Base-by-base conservation (phyloP, 2,329 filamentous ascomycete genomes). In the Karstenula rhodostoma region DNA sequence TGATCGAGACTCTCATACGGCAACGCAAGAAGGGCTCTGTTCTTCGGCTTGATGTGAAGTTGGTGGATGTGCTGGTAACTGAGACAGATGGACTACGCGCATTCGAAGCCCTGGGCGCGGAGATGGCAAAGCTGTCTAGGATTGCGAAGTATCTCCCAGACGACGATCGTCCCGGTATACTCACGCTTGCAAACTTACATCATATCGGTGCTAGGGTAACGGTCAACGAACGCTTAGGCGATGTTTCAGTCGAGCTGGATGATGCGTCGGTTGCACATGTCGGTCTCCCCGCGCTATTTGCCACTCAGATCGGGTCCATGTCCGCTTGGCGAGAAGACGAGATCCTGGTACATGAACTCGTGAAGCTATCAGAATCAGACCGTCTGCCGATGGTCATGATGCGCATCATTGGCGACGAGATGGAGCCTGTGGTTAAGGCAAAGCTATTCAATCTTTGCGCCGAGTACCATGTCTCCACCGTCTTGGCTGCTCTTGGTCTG, bases 111-210 rank as follows among this genome's bases (percentile, higher is more conserved):
- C 84, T 99, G 9, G 89, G 86, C 0, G 89, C 91, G 64, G 95
- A 99, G 70, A 76, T 98, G 51, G 85, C 90, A 6, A 92, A 91
- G 66, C 82, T 99, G 5, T 92, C 93, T 0, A 94, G 89, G 0
- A 93, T 99, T 27, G 87, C 94, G 7, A 98, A 97, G 74, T 98
- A 98, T 74, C 84, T 99, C 2, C 94, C 95, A 0, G 94, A 99
- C 68, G 95, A 99, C 77, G 94, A 99, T 69, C 87, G 94, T 1
- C 95, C 95, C 2, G 95, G 95, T 0, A 82, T 98, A 22, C 82
- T 99, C 40, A 93, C 90, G 0, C 82, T 99, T 40, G 83, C 85
- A 0, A 82, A 87, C 32, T 77, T 97, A 56, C 86, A 88, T 55
- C 86, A 88, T 19, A 69, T 92, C 7, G 84, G 89, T 29, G 78